phyloP scores from a whole-genome alignment of 352 stramenopile species.

The Sclerospora graminicola region DNA sequence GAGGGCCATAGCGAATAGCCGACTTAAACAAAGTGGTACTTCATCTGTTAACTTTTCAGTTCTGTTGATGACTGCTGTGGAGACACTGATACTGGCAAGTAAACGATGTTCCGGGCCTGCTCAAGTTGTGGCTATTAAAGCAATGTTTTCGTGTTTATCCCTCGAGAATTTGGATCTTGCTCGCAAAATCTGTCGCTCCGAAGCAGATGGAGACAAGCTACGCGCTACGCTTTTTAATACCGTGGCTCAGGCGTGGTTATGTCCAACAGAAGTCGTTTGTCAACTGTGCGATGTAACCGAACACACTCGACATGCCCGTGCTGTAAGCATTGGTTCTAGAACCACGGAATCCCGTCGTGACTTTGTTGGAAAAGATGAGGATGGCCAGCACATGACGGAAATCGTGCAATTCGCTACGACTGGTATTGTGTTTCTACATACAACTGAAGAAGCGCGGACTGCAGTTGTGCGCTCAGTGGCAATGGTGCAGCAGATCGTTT shows the following conservation, averaged over 20 bases:
- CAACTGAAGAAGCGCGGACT: constrained; percentile 24
- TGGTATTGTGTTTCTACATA: constrained; percentile 43
- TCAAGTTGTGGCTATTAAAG: constrained; percentile 29
- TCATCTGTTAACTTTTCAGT: constrained; percentile 14
- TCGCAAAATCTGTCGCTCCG: constrained; percentile 8
- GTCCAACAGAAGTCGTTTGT: constrained; percentile 28
- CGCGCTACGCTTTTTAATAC: constrained; percentile 13
- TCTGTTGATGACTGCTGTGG: constrained; percentile 22
- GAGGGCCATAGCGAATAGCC: constrained; percentile 7
- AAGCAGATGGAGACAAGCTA: constrained; percentile 4
- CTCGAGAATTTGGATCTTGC: constrained; percentile 24
- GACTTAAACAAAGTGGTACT: constrained; percentile 1
- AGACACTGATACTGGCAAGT: too few relatives aligned
- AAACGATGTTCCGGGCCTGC: too few relatives aligned
- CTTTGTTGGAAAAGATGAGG: constrained; percentile 12
- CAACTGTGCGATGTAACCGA: constrained; percentile 34
- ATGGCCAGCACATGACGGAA: constrained; percentile 24
- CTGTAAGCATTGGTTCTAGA: constrained; percentile 14
- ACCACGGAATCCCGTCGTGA: constrained; percentile 1
- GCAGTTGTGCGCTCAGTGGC: constrained; percentile 25
- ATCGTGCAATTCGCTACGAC: constrained; percentile 32
- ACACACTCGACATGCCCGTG: constrained; percentile 16
- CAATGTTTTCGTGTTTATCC: constrained; percentile 32
- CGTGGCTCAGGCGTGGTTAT: constrained; percentile 28
- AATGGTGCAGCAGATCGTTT: constrained; percentile 28